Evolutionary conservation across 148 eudicot genomes (phyloP), one percentile per base, ranked within the genome.

Genomic region (Persicaria maculosa): DNA sequence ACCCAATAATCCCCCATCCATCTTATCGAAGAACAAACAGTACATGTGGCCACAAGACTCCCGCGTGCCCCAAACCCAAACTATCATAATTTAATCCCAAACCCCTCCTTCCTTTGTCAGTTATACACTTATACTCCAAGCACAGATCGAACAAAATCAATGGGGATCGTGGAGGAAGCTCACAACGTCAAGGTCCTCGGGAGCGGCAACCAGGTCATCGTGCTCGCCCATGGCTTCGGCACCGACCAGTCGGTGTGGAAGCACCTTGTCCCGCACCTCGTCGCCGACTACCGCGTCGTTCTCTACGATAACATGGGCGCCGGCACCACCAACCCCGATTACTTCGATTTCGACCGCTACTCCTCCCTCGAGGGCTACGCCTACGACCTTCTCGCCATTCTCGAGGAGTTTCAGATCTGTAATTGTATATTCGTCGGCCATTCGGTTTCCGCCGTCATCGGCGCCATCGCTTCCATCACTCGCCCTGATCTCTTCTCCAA

Each of bases 241-340:
- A 85, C 96, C 1, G 98, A 94, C 79, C 97, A 94, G 70, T 94
- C 93, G 11, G 89, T 90, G 10, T 94, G 97, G 98, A 91, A 85
- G 74, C 92, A 91, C 75, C 75, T 92, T 2, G 86, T 94, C 0
- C 97, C 97, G 0, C 93, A 94, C 58, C 83, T 90, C 5, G 80
- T 88, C 0, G 92, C 90, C 17, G 81, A 86, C 1, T 83, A 91
- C 80, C 81, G 81, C 12, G 93, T 94, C 11, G 74, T 94, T 4
- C 55, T 94, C 22, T 94, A 79, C 73, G 98, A 94, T 47, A 91
- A 90, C 64, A 94, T 94, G 93, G 97, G 98, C 7, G 93, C 97
- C 6, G 98, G 98, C 2, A 86, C 98, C 16, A 94, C 97, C 9
- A 92, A 94, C 75, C 97, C 98, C 1, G 97, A 91, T 0, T 90